Conservation (phyloP, 163 green algal species). For the Chlamydomonas reinhardtii region DNA sequence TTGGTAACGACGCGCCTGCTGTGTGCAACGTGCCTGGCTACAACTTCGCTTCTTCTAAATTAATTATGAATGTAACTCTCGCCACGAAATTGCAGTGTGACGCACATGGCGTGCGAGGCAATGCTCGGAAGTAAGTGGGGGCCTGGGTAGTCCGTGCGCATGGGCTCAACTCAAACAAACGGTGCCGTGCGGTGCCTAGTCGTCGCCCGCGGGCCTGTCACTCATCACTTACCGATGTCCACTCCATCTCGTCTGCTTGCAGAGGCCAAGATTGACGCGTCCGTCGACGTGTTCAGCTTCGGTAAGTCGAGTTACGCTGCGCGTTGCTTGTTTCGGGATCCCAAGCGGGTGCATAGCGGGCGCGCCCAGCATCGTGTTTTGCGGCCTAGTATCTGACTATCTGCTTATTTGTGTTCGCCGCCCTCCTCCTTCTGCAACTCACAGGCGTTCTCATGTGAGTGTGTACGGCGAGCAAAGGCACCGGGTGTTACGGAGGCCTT, state of each 20-base stretch:
- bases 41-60: too few species aligned
- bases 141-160: not conserved
- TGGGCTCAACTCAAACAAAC: too few species aligned
- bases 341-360: not conserved
- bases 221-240: too few species aligned
- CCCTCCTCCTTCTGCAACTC: not conserved
- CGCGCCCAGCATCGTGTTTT: not conserved
- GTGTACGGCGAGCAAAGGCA: not conserved
- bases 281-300: conserved; percentile 13
- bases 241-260: not conserved
- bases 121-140: conserved; percentile 6
- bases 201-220: too few species aligned
- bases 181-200: too few species aligned
- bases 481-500: conserved; percentile 6
- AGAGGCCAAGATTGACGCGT: conserved; percentile 24
- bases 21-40: too few species aligned
- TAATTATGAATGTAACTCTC: too few species aligned
- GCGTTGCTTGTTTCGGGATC: not conserved
- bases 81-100: too few species aligned
- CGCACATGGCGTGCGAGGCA: conserved; percentile 33
- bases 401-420: not conserved
- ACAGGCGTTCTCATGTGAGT: not conserved
- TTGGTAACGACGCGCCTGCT: too few species aligned
- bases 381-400: not conserved
- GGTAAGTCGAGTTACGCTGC: not conserved